Evolutionary conservation across 179 eudicot species (phyloP).

Genomic region (Silene vulgaris): DNA sequence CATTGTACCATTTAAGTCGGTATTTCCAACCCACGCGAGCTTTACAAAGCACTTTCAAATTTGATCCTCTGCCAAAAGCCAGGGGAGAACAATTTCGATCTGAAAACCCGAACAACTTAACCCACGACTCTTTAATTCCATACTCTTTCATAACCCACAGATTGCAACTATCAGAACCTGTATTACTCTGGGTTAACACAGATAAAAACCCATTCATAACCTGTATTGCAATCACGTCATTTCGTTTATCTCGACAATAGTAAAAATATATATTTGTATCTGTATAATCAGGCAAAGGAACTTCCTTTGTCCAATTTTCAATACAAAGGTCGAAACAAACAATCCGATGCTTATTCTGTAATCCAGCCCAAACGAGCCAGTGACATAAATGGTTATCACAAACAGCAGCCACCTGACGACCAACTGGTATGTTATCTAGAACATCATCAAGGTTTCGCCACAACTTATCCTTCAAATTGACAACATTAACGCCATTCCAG

Average conservation of each 20-base stretch:
- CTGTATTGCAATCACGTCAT: not conserved
- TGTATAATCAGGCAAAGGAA: not conserved
- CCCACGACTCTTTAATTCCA: conserved; percentile 3
- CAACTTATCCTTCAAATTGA: too few relatives aligned
- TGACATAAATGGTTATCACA: conserved; percentile 1
- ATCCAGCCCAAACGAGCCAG: not conserved
- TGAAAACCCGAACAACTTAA: not conserved
- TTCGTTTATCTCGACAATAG: not conserved
- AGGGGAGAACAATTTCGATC: not conserved
- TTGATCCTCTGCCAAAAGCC: too few relatives aligned
- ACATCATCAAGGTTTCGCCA: too few relatives aligned
- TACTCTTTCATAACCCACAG: conserved; percentile 17
- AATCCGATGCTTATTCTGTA: not conserved
- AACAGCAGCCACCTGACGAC: not conserved
- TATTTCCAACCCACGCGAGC: too few relatives aligned
- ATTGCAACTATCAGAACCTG: too few relatives aligned
- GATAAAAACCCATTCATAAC: not conserved
- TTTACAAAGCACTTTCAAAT: too few relatives aligned
- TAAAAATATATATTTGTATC: not conserved
- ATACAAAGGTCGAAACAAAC: not conserved
- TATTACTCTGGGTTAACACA: too few relatives aligned
- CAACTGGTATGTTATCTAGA: too few relatives aligned
- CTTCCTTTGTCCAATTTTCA: not conserved
- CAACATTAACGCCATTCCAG: too few relatives aligned
- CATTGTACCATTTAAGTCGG: not conserved